These are phyloP conservation scores for Lithospermum erythrorhizon DNA, from an alignment of 257 asterid genomes.

Conservation along the genomic window DNA sequence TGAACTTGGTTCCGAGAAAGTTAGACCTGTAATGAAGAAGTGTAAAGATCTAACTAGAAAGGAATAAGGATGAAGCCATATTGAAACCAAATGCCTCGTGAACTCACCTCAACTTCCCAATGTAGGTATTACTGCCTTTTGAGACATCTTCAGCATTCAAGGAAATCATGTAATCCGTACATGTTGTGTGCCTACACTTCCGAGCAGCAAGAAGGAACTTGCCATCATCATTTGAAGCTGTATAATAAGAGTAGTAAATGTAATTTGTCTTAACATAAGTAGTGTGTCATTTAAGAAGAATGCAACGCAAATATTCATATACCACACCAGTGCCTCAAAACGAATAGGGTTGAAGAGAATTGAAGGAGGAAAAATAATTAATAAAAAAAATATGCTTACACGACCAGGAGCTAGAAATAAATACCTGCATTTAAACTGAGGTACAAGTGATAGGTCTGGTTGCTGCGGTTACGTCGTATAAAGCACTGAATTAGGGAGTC, in stretches of 20 bases:
- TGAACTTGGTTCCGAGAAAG: slow-evolving; percentile 9
- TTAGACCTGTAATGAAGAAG: slow-evolving; percentile 1
- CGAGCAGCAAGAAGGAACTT: slow-evolving; percentile 4
- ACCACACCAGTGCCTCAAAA: background rate
- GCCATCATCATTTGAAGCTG: background rate
- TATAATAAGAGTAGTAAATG: too few relatives aligned
- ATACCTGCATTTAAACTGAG: slow-evolving; percentile 63
- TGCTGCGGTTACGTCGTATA: slow-evolving; percentile 60
- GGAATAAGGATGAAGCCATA: too few relatives aligned
- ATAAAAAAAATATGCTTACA: slow-evolving; percentile 12
- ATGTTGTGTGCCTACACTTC: background rate
- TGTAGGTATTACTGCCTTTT: background rate
- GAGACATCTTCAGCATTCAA: slow-evolving; percentile 6
- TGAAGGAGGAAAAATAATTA: background rate
- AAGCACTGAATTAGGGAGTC: slow-evolving; percentile 73
- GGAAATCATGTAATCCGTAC: slow-evolving; percentile 10
- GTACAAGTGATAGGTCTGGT: slow-evolving; percentile 65
- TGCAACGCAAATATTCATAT: background rate
- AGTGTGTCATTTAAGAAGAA: background rate
- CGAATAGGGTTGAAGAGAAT: background rate
- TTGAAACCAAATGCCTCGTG: background rate
- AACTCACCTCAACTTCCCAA: slow-evolving; percentile 9
- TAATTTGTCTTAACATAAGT: background rate
- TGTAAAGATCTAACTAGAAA: background rate
- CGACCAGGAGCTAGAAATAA: background rate